These are phyloP conservation scores for Candida loeiensis DNA, from an alignment of 805 yeast genomes.

Conservation along the genomic window DNA sequence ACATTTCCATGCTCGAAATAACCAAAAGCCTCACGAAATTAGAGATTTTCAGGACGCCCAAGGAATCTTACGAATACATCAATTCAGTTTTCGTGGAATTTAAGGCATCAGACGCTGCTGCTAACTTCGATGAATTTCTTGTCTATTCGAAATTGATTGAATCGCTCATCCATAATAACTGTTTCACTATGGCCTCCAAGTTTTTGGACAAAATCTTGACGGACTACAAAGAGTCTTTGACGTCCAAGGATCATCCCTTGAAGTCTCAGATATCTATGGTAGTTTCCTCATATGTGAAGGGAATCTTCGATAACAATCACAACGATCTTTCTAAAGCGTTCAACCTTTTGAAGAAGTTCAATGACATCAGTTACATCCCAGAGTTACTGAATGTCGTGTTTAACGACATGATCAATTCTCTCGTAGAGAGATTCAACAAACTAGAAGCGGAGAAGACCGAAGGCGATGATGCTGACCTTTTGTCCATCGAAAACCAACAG, in stretches of 20 bases:
- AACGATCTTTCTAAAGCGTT: conserved; percentile 21
- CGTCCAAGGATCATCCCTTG: conserved; percentile 11
- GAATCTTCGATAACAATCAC: conserved; percentile 5
- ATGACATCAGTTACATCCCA: conserved; percentile 30
- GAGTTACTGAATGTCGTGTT: conserved; percentile 30
- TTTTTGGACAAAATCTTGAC: conserved; percentile 53
- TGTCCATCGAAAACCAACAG: neutral
- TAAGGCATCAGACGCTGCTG: conserved; percentile 23
- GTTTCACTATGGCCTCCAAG: conserved; percentile 48
- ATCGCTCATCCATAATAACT: conserved; percentile 49
- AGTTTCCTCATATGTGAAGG: conserved; percentile 38
- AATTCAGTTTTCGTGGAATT: conserved; percentile 30
- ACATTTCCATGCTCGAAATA: conserved; percentile 30
- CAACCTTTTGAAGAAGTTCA: conserved; percentile 26
- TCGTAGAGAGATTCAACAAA: conserved; percentile 19
- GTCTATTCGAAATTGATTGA: conserved; percentile 43
- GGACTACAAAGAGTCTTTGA: conserved; percentile 35
- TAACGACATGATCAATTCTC: conserved; percentile 28
- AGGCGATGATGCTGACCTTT: neutral
- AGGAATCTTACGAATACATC: conserved; percentile 25
- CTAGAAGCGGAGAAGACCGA: conserved; percentile 12
- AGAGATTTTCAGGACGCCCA: conserved; percentile 15
- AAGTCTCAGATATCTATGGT: conserved; percentile 30
- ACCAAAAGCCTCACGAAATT: conserved; percentile 20
- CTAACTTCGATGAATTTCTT: conserved; percentile 34